Conservation (phyloP, 2,329 filamentous ascomycete genomes). For the Apiospora marii region DNA sequence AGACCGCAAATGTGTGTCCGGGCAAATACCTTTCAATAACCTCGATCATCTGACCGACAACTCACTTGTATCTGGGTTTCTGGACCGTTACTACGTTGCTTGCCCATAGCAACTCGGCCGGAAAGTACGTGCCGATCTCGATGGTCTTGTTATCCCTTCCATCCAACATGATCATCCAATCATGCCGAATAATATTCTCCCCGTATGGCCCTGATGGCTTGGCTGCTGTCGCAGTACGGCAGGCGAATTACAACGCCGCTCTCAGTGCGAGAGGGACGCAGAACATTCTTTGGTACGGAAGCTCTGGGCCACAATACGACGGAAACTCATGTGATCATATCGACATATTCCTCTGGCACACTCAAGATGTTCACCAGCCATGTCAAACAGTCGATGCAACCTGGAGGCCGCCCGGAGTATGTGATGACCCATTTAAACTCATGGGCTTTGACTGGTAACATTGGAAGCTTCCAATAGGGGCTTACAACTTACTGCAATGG, state of each 20-base stretch:
- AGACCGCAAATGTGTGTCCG: background rate
- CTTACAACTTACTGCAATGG: background rate
- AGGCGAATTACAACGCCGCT: slow-evolving; percentile 35
- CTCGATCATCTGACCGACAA: slow-evolving; percentile 6
- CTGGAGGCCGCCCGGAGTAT: slow-evolving; percentile 10
- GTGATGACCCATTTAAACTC: slow-evolving; percentile 18
- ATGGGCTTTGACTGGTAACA: slow-evolving; percentile 23
- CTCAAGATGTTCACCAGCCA: background rate
- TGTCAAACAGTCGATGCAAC: background rate
- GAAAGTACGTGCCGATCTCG: slow-evolving; percentile 36
- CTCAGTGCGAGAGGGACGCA: slow-evolving; percentile 23
- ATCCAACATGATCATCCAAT: slow-evolving; percentile 35
- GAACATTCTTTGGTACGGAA: slow-evolving; percentile 25
- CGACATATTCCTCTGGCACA: background rate
- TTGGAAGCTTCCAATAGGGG: background rate
- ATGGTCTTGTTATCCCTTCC: slow-evolving; percentile 40
- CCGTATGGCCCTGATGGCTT: slow-evolving; percentile 23
- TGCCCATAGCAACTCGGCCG: slow-evolving; percentile 39
- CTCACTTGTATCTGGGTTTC: slow-evolving; percentile 35
- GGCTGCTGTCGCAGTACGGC: slow-evolving; percentile 33
- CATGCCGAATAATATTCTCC: slow-evolving; percentile 33
- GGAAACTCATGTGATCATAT: background rate
- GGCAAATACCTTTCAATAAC: slow-evolving; percentile 22
- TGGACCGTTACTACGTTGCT: slow-evolving; percentile 42
- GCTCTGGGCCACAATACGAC: background rate